Evolutionary conservation across 352 stramenopile genomes (phyloP), one percentile per base, ranked within the genome.

Genomic region (Phytophthora uliginosa): DNA sequence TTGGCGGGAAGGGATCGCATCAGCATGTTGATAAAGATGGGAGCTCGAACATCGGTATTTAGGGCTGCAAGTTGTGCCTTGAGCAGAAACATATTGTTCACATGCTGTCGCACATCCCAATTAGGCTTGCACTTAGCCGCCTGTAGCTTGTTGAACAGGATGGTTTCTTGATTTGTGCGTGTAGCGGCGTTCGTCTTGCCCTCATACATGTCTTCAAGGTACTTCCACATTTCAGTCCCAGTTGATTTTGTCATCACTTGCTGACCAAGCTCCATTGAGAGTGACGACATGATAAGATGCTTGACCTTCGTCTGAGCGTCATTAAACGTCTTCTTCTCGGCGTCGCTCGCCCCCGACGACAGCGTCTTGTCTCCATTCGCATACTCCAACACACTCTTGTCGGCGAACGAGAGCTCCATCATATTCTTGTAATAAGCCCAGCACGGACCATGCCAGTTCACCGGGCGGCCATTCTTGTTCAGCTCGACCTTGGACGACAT

Each of bases 401-500:
- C 47, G 7, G 13, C 63, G 26, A 71, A 59, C 9, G 56, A 3
- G 36, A 66, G 5, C 36, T 57, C 17, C 64, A 71, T 71, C 56
- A 66, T 66, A 1, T 57, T 61, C 24, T 71, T 60, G 56, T 51
- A 66, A 56, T 62, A 71, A 34, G 34, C 9, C 64, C 56, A 71
- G 47, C n/a, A 62, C 36, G 58, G 64, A 26, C 36, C 48, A 18
- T 61, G 56, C 47, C 56, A 66, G n/a, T 51, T 61, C 0, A 71
- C 56, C 1, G 64, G 64, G 1, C 48, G 64, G 7, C 56, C 56
- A 10, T 57, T 61, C 48, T 71, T 66, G 56, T 65, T 71, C 4
- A 66, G 64, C 53, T 66, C 56, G 24, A 71, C 56, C 57, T 66
- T 71, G 1, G 6, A 31, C 18, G 64, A 38, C 64, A 71, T 71